Conservation (phyloP, 768 basidiomycete genomes). For the Agaricus blazei region DNA sequence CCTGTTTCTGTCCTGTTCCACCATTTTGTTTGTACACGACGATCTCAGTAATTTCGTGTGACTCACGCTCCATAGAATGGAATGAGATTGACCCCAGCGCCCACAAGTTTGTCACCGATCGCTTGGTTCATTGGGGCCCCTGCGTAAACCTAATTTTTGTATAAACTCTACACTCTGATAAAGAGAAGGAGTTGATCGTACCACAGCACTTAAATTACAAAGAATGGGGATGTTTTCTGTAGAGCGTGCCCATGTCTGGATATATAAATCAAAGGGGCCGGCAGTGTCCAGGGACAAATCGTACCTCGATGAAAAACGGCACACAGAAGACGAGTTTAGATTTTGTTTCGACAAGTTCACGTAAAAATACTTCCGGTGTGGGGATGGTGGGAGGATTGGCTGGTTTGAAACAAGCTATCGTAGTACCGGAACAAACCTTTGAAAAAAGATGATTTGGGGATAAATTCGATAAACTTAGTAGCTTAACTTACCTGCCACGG, state of each 20-base stretch:
- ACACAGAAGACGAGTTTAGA: constrained; percentile 9
- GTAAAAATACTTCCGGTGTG: constrained; percentile 15
- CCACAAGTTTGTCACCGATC: constrained; percentile 15
- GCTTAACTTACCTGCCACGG: constrained; percentile 11
- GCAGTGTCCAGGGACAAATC: background rate
- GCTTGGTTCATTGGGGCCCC: constrained; percentile 21
- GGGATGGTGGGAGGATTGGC: constrained; percentile 11
- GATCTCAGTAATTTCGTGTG: background rate
- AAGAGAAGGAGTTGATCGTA: background rate
- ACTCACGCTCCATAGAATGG: constrained; percentile 32
- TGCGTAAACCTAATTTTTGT: constrained; percentile 14
- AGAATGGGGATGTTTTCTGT: constrained; percentile 11
- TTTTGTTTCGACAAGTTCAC: constrained; percentile 4
- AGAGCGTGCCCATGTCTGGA: constrained; percentile 18
- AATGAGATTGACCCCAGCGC: constrained; percentile 16
- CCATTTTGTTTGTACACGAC: background rate
- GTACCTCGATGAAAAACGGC: constrained; percentile 19
- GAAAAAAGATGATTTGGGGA: background rate
- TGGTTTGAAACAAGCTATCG: constrained; percentile 20
- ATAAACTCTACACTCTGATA: background rate
- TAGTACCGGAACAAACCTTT: constrained; percentile 9
- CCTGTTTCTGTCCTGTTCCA: background rate
- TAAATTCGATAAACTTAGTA: background rate
- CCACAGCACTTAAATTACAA: constrained; percentile 14
- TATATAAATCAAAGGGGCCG: background rate